Evolutionary conservation across 768 basidiomycete genomes (phyloP), one percentile per base, ranked within the genome.

Genomic region (Symmetrospora coprosmae): DNA sequence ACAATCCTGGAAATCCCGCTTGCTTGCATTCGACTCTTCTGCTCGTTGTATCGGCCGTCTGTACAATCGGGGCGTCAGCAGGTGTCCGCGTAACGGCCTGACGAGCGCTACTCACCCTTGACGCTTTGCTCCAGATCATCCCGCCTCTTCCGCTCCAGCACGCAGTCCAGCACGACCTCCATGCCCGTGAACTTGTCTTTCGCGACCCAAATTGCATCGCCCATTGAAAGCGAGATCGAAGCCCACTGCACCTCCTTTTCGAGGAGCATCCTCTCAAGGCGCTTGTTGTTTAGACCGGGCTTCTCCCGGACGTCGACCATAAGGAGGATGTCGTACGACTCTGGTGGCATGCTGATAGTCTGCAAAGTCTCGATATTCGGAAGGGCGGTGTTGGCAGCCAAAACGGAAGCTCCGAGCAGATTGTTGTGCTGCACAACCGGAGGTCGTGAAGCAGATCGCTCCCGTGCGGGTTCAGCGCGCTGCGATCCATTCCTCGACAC

Each of bases 131-230:
- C 14, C 5, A 58, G 41, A 34, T 58, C 55, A 25, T 58, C 55
- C 8, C 43, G 40, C 16, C 55, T 23, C 55, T 58, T 58, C 13
- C 55, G 40, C 55, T 58, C 55, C 23, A 58, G 41, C n/a, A 39
- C 43, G 7, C 39, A 40, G 25, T 58, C 55, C 13, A 58, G 55
- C 13, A 58, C 55, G 7, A 47, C 55, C 43, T 58, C 55, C 6
- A 41, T 9, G 4, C 43, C 43, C 4, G 40, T 45, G n/a, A 3
- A 5, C 21, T 23, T 43, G 43, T 31, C 7, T 11, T 37, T n/a
- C 8, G 55, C 55, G 9, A 58, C 28, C 55, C 55, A 58, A 27
- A 58, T 58, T n/a, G 55, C 55, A 34, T 58, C 55, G 4, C 55
- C 55, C 41, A 58, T 47, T 14, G 41, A 17, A 27, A 58, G 41